These are phyloP conservation scores for Lizonia empirigonia DNA, from an alignment of 2,329 filamentous ascomycete species.

Conservation along the genomic window DNA sequence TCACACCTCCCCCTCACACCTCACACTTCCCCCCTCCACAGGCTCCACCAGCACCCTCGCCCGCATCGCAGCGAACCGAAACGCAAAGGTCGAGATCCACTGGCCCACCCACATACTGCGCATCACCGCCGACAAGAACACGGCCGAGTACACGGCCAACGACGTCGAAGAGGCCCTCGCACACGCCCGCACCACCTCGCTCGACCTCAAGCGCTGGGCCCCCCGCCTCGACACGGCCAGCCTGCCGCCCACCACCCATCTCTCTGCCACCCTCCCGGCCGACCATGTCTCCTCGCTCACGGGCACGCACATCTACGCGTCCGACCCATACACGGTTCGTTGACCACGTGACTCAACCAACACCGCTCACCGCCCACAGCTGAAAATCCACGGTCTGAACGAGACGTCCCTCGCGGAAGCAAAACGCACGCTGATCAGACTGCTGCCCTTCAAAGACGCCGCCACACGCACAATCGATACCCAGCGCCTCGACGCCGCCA, in stretches of 20 bases:
- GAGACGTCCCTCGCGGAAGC: conserved; percentile 34
- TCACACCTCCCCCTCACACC: no score
- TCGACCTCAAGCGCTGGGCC: conserved; percentile 33
- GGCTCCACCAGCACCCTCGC: conserved; percentile 30
- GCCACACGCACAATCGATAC: conserved; percentile 26
- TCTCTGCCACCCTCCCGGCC: conserved; percentile 7
- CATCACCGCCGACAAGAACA: conserved; percentile 46
- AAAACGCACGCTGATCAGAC: conserved; percentile 32
- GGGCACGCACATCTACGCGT: conserved; percentile 23
- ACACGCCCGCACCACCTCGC: conserved; percentile 19
- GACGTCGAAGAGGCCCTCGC: conserved; percentile 39
- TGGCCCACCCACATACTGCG: conserved; percentile 35
- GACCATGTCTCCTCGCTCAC: conserved; percentile 29
- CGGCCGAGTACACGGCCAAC: conserved; percentile 43
- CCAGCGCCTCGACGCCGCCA: conserved; percentile 19
- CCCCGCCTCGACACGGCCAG: conserved; percentile 17
- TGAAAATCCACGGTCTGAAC: conserved; percentile 37
- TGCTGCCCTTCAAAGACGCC: conserved; percentile 32
- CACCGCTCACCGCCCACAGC: conserved; percentile 23
- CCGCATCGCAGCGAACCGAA: conserved; percentile 34
- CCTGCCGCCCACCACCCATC: conserved; percentile 1
- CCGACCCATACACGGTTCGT: conserved; percentile 27
- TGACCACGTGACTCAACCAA: not conserved
- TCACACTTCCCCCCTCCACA: no score
- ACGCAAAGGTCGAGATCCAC: conserved; percentile 39